Percentiles rank a stretch among this genome's conserved stretches.
Evolutionary conservation across 2,329 filamentous ascomycete genomes (phyloP).

Genomic region (Penicillium sp.): DNA sequence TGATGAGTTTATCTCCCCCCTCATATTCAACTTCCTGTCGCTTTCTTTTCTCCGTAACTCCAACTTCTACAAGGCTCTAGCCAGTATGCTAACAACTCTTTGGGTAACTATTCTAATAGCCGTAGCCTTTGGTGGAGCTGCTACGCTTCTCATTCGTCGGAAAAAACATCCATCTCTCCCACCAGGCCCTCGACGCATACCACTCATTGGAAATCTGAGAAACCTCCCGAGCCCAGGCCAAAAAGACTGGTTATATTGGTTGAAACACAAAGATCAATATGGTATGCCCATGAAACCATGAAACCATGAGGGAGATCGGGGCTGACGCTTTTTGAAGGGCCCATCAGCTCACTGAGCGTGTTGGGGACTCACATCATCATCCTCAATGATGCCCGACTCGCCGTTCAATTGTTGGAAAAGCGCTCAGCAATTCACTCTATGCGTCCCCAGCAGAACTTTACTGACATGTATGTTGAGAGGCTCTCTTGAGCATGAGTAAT

Average conservation of each 20-base stretch:
- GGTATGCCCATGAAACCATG: slow-evolving; percentile 23
- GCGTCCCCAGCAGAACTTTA: slow-evolving; percentile 29
- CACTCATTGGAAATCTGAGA: slow-evolving; percentile 52
- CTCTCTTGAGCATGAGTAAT: not conserved
- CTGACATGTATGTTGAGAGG: slow-evolving; percentile 35
- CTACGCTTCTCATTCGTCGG: not conserved
- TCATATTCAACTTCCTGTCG: too few relatives aligned
- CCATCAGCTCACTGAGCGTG: slow-evolving; percentile 37
- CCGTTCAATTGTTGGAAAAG: slow-evolving; percentile 36
- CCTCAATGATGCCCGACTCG: slow-evolving; percentile 31
- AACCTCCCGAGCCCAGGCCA: slow-evolving; percentile 47
- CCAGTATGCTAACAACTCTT: not conserved
- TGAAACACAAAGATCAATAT: slow-evolving; percentile 43
- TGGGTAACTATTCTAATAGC: not conserved
- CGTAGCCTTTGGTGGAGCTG: not conserved
- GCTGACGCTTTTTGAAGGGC: slow-evolving; percentile 19
- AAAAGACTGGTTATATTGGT: slow-evolving; percentile 44
- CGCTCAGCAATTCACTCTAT: slow-evolving; percentile 27
- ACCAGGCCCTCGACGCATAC: slow-evolving; percentile 51
- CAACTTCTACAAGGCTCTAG: not conserved
- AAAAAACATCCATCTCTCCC: slow-evolving; percentile 36
- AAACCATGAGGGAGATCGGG: not conserved
- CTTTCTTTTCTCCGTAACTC: too few relatives aligned
- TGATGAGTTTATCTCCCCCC: not conserved
- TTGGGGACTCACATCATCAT: slow-evolving; percentile 36